A percentile compares a stretch with the other conserved stretches of the same genome.
Conservation (phyloP, 352 stramenopile species). For the Phytopythium vexans region DNA sequence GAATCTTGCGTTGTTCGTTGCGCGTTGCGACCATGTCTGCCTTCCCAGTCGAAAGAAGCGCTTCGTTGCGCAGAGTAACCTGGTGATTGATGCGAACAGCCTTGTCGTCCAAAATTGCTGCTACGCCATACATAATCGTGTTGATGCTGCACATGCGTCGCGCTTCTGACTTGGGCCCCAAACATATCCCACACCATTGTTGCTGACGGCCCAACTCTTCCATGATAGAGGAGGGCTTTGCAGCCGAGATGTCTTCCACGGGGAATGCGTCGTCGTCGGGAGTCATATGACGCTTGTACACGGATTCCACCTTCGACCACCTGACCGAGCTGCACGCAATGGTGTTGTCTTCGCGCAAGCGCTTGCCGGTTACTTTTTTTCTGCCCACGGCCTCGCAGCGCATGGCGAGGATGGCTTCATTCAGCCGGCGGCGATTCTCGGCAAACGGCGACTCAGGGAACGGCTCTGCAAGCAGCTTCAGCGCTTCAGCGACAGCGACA, state of each 20-base stretch:
- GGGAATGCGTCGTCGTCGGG: background rate
- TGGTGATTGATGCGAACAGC: background rate
- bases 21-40: background rate
- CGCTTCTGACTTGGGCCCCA: background rate
- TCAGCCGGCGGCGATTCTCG: background rate
- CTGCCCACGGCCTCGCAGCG: background rate
- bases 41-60: background rate
- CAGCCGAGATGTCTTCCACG: background rate
- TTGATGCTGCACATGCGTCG: background rate
- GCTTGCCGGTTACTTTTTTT: background rate
- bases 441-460: background rate
- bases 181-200: background rate
- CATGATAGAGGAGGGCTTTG: background rate
- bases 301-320: background rate
- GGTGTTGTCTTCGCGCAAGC: background rate
- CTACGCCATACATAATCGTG: background rate
- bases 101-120: background rate
- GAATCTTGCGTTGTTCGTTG: background rate
- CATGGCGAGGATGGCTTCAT: background rate
- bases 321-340: background rate
- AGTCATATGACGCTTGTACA: background rate
- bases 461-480: background rate
- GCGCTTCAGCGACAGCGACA: too few relatives aligned
- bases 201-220: background rate
- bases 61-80: background rate